Conservation (phyloP, 2,329 filamentous ascomycete species). For the Malbranchea cinnamomea region DNA sequence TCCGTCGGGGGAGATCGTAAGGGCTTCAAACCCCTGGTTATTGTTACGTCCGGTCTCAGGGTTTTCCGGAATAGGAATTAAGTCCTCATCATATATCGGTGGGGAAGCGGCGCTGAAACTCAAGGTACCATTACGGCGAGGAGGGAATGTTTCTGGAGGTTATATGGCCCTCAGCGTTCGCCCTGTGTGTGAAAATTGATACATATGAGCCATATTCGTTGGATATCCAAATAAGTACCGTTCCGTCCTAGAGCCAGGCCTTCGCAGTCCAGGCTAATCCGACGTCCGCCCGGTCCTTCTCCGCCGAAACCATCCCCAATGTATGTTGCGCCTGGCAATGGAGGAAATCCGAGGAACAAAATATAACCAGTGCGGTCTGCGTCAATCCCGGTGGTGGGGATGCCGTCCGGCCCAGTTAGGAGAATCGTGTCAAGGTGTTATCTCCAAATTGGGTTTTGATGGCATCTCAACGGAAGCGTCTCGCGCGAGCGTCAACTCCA, state of each 20-base stretch:
- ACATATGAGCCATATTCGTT: conserved; percentile 60
- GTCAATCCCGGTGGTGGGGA: conserved; percentile 50
- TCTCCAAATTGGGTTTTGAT: conserved; percentile 43
- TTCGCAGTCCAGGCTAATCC: conserved; percentile 50
- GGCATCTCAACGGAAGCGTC: conserved; percentile 39
- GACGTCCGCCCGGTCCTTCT: conserved; percentile 41
- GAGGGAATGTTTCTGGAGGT: conserved; percentile 50
- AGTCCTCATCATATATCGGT: conserved; percentile 41
- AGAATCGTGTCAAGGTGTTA: conserved; percentile 53
- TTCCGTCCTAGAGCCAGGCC: conserved; percentile 47
- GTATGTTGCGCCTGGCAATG: conserved; percentile 49
- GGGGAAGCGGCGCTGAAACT: conserved; percentile 52
- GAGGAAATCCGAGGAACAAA: conserved; percentile 43
- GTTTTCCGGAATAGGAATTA: conserved; percentile 38
- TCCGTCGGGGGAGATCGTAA: conserved; percentile 48
- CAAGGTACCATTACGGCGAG: conserved; percentile 44
- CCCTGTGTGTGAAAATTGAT: conserved; percentile 45
- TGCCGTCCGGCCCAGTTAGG: conserved; percentile 47
- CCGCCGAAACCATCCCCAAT: conserved; percentile 54
- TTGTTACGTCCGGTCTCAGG: conserved; percentile 50
- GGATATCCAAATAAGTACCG: conserved; percentile 50
- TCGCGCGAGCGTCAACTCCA: conserved; percentile 41
- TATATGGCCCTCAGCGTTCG: conserved; percentile 48
- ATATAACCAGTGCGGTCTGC: conserved; percentile 39
- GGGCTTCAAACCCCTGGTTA: conserved; percentile 61